Evolutionary conservation across 1,284 basidiomycete species (phyloP), one percentile per base, ranked within the genome.

Genomic region (Golubevia sp.): DNA sequence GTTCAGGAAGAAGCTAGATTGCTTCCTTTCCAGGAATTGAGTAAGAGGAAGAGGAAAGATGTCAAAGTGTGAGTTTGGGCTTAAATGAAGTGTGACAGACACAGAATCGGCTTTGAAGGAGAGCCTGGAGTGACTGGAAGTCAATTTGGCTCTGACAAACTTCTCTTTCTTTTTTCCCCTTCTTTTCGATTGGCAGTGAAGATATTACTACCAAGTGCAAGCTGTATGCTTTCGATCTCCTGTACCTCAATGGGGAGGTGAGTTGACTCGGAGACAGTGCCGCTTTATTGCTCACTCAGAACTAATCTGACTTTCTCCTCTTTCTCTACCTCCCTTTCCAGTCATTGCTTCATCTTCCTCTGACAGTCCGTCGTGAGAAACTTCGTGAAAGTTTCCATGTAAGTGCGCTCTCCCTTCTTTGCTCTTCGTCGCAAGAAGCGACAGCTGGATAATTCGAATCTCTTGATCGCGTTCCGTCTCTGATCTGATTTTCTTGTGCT

Each of bases 1-100:
- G 56, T 61, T 1, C 18, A 48, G 11, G 71, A 67, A 13, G 56
- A 62, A 0, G 77, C 49, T 91, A 79, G 91, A 67, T 87, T 98
- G 55, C 89, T 97, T 86, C 96, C 96, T 0, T 99, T 99, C 88
- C 97, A 99, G 85, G 96, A 99, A 79, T 88, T 99, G 3, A 94
- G 92, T 72, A 91, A 90, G 70, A 88, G 97, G 57, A 98, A 98
- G 77, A 91, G 97, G 62, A 99, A 99, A 85, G 97, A 98, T 73
- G 97, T 99, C 75, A 93, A 92, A 80, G 89, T 95, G 0, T 53
- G 51, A 53, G 38, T 44, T 53, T 13, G 11, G 13, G 24, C n/a
- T n/a, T 25, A 15, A n/a, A 5, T 20, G 21, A 18, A 4, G n/a
- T 44, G 11, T 44, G 11, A 13, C 38, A 18, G n/a, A n/a, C n/a